These are phyloP conservation scores for Aspergillus sclerotialis DNA, from an alignment of 2,329 filamentous ascomycete genomes.

Conservation along the genomic window DNA sequence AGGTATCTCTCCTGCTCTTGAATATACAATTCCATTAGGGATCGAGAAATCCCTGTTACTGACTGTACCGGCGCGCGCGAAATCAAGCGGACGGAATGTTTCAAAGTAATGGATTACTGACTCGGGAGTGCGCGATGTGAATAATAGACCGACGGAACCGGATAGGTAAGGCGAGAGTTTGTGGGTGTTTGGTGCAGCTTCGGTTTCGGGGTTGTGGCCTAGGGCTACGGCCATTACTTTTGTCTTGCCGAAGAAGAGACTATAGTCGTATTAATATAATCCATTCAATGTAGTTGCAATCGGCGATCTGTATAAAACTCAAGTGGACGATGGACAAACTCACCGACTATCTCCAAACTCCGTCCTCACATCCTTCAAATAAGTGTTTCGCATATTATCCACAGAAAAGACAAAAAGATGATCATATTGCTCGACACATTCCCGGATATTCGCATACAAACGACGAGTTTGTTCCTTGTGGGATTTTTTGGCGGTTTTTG, in stretches of 20 bases:
- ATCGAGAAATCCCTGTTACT: slow-evolving; percentile 72
- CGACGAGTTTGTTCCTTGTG: slow-evolving; percentile 81
- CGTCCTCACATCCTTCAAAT: slow-evolving; percentile 81
- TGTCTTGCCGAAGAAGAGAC: slow-evolving; percentile 97
- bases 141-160: slow-evolving; percentile 83
- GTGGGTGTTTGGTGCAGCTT: slow-evolving; percentile 72
- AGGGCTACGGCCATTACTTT: slow-evolving; percentile 98
- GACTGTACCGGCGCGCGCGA: slow-evolving; percentile 75
- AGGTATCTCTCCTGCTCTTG: slow-evolving; percentile 69
- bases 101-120: slow-evolving; percentile 67
- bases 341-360: slow-evolving; percentile 81
- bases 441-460: slow-evolving; percentile 82
- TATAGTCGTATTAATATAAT: slow-evolving; percentile 27
- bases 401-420: slow-evolving; percentile 90
- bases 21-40: slow-evolving; percentile 75
- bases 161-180: slow-evolving; percentile 61
- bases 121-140: slow-evolving; percentile 68
- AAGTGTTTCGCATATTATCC: slow-evolving; percentile 97
- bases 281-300: too few relatives aligned
- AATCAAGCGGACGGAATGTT: slow-evolving; percentile 70
- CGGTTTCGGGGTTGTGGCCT: slow-evolving; percentile 68
- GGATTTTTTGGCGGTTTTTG: slow-evolving; percentile 85
- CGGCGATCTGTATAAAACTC: too few relatives aligned
- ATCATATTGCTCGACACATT: slow-evolving; percentile 75
- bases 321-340: slow-evolving; percentile 19